A percentile compares a stretch with the other conserved stretches of the same genome.
These are phyloP conservation scores for Microstegium vimineum DNA, from an alignment of 176 grass and related monocot species.

Conservation along the genomic window DNA sequence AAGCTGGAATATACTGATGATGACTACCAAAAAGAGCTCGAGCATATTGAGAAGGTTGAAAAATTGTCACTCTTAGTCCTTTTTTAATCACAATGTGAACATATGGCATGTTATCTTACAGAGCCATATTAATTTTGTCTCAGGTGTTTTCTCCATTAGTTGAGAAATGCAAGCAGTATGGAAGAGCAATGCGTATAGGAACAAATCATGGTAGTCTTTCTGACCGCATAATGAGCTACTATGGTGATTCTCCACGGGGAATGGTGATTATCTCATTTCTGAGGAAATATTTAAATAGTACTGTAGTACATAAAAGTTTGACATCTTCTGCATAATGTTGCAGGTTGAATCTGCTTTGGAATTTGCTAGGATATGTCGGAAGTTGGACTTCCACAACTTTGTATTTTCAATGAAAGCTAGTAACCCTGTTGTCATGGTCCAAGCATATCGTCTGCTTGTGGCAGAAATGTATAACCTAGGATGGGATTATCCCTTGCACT, in stretches of 20 bases:
- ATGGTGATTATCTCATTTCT: conserved; percentile 65
- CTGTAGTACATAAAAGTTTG: background rate
- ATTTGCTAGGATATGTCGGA: conserved; percentile 95
- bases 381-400: conserved; percentile 92
- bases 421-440: conserved; percentile 98
- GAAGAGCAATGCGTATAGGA: conserved; percentile 93
- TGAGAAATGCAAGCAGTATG: conserved; percentile 98
- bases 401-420: conserved; percentile 99
- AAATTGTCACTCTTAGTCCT: background rate
- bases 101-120: background rate
- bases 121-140: background rate
- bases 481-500: conserved; percentile 98
- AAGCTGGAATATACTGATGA: conserved; percentile 83
- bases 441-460: conserved; percentile 93
- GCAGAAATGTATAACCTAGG: conserved; percentile 97
- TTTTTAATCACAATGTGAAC: background rate
- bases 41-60: conserved; percentile 90
- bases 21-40: conserved; percentile 88
- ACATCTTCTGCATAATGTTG: conserved; percentile 32
- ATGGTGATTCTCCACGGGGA: conserved; percentile 97
- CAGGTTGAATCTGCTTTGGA: conserved; percentile 99
- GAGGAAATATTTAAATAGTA: background rate
- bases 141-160: conserved; percentile 97
- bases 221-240: conserved; percentile 99
- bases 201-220: conserved; percentile 97